Evolutionary conservation across 768 basidiomycete genomes (phyloP), one percentile per base, ranked within the genome.

Genomic region (Polyporus arcularius): DNA sequence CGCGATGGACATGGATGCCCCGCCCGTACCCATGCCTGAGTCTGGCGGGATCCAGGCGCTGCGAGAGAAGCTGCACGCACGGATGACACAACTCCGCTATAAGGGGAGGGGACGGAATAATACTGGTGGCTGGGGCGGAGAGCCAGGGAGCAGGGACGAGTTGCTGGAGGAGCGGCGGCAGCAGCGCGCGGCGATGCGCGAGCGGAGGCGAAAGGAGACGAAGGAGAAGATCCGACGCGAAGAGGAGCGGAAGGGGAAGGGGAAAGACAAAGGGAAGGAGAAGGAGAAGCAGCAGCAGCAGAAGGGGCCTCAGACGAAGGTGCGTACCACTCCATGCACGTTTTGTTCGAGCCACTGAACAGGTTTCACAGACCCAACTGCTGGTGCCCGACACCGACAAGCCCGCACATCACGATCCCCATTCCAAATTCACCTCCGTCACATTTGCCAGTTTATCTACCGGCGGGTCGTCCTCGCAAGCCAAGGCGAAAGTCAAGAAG

Each of bases 161-260:
- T 72, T 98, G 48, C 72, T 98, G 53, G 90, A 94, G 68, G 90
- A 94, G 73, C 80, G 90, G 55, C 77, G 94, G 62, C 74, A 75
- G 66, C 87, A 92, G 68, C 79, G 94, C 4, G 95, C 89, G 0
- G 85, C 88, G 38, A 80, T 97, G 80, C 81, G 95, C 21, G 96
- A 98, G 74, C 83, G 86, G 58, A 78, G 96, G 66, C 76, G 95
- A 70, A 91, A 89, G 69, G 90, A 92, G 77, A 92, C 91, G 8
- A 89, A 82, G 70, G 94, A 95, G 75, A 90, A 92, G 75, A 90
- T 87, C 60, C 75, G 79, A 66, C 80, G 78, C 15, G 87, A 90
- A 70, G 79, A 85, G 61, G 90, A 89, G 69, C 69, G 72, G 53
- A 80, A 76, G 75, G 77, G 76, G 21, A 84, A 82, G 69, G 69